These are phyloP conservation scores for Ogataea glucozyma DNA, from an alignment of 805 yeast species.

Conservation along the genomic window DNA sequence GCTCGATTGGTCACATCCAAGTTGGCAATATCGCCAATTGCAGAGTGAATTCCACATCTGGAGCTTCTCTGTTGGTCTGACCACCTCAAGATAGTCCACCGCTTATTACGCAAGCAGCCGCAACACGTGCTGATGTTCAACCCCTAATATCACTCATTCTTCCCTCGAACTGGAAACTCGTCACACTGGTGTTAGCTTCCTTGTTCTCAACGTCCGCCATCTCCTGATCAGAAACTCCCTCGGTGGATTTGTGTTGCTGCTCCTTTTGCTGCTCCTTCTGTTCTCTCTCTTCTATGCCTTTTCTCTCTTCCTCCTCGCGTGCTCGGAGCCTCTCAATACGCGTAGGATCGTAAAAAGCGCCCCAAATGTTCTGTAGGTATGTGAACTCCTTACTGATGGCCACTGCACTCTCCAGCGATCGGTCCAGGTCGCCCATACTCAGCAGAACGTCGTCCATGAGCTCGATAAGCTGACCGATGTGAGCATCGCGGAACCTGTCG, in stretches of 20 bases:
- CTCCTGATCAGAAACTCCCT: neutral
- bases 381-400: slow-evolving; percentile 25
- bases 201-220: neutral
- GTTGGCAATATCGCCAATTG: too few relatives aligned
- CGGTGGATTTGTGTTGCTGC: too few relatives aligned
- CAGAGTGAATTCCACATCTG: too few relatives aligned
- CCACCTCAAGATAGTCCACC: too few relatives aligned
- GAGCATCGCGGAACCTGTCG: slow-evolving; percentile 22
- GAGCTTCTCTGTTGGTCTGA: too few relatives aligned
- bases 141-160: slow-evolving; percentile 26
- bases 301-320: slow-evolving; percentile 8
- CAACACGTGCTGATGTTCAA: neutral
- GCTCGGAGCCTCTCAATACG: slow-evolving; percentile 16
- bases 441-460: slow-evolving; percentile 25
- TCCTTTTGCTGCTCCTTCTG: slow-evolving; percentile 4
- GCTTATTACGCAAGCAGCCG: too few relatives aligned
- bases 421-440: slow-evolving; percentile 22
- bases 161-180: slow-evolving; percentile 30
- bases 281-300: slow-evolving; percentile 13
- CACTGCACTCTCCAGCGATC: slow-evolving; percentile 23
- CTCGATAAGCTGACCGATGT: slow-evolving; percentile 18
- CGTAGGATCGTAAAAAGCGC: slow-evolving; percentile 25
- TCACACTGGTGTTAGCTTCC: slow-evolving; percentile 14
- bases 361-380: slow-evolving; percentile 23
- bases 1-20: too few relatives aligned